Evolutionary conservation across 148 eudicot genomes (phyloP), one percentile per base, ranked within the genome.

Genomic region (Chenopodium berlandieri): DNA sequence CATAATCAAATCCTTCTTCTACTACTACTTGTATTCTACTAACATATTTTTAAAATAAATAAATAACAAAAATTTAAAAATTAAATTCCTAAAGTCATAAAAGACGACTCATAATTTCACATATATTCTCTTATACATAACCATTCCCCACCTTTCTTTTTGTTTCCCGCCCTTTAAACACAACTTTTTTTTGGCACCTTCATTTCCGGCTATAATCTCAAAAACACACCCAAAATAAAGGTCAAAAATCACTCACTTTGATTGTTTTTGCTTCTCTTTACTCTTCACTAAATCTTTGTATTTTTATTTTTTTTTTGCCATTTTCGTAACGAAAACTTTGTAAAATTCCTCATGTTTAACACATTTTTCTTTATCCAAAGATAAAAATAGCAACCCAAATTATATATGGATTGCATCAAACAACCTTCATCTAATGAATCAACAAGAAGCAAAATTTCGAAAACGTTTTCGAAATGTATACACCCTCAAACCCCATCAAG

Each of bases 321-420:
- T 78, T 46, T 85, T 78, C 48, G 69, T 66, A 19, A 65, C 72
- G 62, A 77, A 69, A 63, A 20, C 78, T 22, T 19, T 60, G 73
- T 66, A 23, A 27, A 17, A 73, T 71, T 20, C 80, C 75, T 71
- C 82, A 85, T 63, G 81, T 52, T 80, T 75, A 60, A 76, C 62
- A 72, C 44, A 76, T 46, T 52, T 71, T 68, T 9, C 75, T 69
- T 19, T 65, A 16, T 34, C 22, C 48, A 62, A 69, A 22, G 66
- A 66, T 54, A 60, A 81, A 81, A 46, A 20, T 34, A 17, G 62
- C 20, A 56, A 56, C 4, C 25, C 66, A 65, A 32, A 70, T 9
- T 11, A 32, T 69, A 65, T 2, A 92, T 92, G 97, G 94, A 92
- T 73, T 85, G 91, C 76, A 75, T 83, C 23, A 89, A 86, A 75